phyloP scores from a whole-genome alignment of 352 stramenopile genomes.

The Phytophthora hybrid region DNA sequence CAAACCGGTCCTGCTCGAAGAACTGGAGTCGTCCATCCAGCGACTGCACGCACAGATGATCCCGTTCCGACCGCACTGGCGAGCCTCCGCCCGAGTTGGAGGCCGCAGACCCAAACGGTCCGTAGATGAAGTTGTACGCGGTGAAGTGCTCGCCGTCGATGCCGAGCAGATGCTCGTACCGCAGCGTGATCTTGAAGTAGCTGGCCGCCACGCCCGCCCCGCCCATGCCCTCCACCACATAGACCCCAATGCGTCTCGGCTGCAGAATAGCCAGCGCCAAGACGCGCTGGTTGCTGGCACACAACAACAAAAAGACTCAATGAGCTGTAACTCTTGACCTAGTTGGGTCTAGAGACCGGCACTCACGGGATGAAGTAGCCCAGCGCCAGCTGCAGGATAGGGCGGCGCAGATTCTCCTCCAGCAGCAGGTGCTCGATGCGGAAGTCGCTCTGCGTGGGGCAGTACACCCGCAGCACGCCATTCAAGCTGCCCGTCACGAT shows the following conservation, averaged over 20 bases:
- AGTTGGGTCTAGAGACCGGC: not conserved
- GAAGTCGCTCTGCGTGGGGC: slow-evolving; percentile 82
- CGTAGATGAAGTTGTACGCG: slow-evolving; percentile 90
- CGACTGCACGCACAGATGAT: slow-evolving; percentile 92
- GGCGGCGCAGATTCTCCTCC: slow-evolving; percentile 85
- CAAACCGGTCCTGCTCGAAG: slow-evolving; percentile 92
- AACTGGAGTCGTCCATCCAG: slow-evolving; percentile 93
- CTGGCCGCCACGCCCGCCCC: slow-evolving; percentile 76
- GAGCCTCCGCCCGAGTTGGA: slow-evolving; percentile 21
- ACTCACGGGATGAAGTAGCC: slow-evolving; percentile 88
- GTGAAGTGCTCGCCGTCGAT: slow-evolving; percentile 93
- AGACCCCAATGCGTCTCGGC: slow-evolving; percentile 80
- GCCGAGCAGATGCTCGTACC: slow-evolving; percentile 89
- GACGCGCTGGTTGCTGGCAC: slow-evolving; percentile 56
- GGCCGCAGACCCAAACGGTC: slow-evolving; percentile 68
- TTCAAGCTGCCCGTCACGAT: slow-evolving; percentile 91
- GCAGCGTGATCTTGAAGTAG: slow-evolving; percentile 85
- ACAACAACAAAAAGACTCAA: not conserved
- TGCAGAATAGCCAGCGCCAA: slow-evolving; percentile 90
- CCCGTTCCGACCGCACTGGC: slow-evolving; percentile 43
- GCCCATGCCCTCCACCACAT: slow-evolving; percentile 81
- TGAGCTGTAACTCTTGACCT: slow-evolving; percentile 10
- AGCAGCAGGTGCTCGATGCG: slow-evolving; percentile 91
- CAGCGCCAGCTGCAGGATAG: slow-evolving; percentile 89
- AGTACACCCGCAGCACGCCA: slow-evolving; percentile 88